These are phyloP conservation scores for Dactylellina drechsleri DNA, from an alignment of 2,329 filamentous ascomycete species.

Conservation along the genomic window DNA sequence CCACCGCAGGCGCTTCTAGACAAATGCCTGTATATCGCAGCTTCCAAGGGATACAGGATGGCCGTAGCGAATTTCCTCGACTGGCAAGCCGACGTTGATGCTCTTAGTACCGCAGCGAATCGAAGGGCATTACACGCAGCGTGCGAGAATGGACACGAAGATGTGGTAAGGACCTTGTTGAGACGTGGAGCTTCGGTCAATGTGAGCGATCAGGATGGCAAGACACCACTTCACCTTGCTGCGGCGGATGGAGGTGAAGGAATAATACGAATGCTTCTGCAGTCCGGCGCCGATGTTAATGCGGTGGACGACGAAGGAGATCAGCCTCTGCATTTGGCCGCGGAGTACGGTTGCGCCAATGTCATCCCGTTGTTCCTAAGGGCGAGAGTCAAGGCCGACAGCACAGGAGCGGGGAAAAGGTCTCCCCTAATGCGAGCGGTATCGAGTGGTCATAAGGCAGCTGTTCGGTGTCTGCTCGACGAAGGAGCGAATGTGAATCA, in stretches of 20 bases:
- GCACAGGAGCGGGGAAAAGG: slow-evolving; percentile 29
- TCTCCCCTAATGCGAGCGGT: slow-evolving; percentile 52
- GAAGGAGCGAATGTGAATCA: slow-evolving; percentile 41
- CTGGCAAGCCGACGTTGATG: slow-evolving; percentile 46
- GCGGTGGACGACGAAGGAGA: slow-evolving; percentile 57
- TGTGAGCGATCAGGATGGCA: slow-evolving; percentile 58
- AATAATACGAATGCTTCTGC: slow-evolving; percentile 58
- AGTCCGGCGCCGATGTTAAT: slow-evolving; percentile 56
- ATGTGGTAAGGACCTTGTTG: slow-evolving; percentile 59
- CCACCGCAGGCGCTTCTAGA: slow-evolving; percentile 33
- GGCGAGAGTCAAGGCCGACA: slow-evolving; percentile 55
- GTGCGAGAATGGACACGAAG: slow-evolving; percentile 59
- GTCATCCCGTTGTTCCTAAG: slow-evolving; percentile 58
- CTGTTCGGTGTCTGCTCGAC: slow-evolving; percentile 43
- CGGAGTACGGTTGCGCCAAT: slow-evolving; percentile 56
- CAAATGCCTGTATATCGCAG: slow-evolving; percentile 55
- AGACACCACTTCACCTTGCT: slow-evolving; percentile 60
- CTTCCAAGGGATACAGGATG: slow-evolving; percentile 44
- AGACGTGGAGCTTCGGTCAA: slow-evolving; percentile 57
- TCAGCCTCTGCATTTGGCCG: slow-evolving; percentile 59
- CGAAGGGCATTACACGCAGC: slow-evolving; percentile 59
- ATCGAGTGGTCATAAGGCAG: slow-evolving; percentile 42
- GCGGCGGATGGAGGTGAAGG: slow-evolving; percentile 58
- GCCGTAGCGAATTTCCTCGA: slow-evolving; percentile 49
- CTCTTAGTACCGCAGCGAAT: slow-evolving; percentile 37